These are phyloP conservation scores for Leccinellum albellum DNA, from an alignment of 768 basidiomycete genomes.

Conservation along the genomic window DNA sequence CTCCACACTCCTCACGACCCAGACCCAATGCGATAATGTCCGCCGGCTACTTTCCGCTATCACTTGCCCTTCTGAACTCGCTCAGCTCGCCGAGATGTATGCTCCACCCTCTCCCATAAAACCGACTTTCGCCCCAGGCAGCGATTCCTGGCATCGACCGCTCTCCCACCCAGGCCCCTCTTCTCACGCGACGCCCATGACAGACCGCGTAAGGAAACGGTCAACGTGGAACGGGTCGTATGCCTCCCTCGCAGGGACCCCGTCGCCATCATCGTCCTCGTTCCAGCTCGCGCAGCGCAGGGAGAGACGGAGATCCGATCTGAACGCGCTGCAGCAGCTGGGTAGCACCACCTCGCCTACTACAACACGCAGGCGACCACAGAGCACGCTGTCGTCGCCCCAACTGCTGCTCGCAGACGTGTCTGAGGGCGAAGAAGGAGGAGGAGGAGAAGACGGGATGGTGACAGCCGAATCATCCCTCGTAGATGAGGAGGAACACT, in stretches of 20 bases:
- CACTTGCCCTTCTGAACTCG: slow-evolving; percentile 65
- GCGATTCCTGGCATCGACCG: slow-evolving; percentile 35
- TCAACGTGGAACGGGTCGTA: slow-evolving; percentile 77
- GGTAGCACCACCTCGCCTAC: slow-evolving; percentile 16
- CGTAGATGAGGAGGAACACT: slow-evolving; percentile 27
- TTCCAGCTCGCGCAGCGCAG: slow-evolving; percentile 40
- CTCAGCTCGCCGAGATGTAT: slow-evolving; percentile 85
- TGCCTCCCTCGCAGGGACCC: slow-evolving; percentile 46
- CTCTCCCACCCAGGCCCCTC: slow-evolving; percentile 40
- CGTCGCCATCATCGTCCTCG: slow-evolving; percentile 24
- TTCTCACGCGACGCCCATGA: slow-evolving; percentile 14
- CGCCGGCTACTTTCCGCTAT: slow-evolving; percentile 76
- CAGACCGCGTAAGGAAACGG: slow-evolving; percentile 45
- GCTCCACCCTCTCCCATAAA: slow-evolving; percentile 66
- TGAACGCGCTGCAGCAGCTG: slow-evolving; percentile 43
- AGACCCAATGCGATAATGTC: slow-evolving; percentile 78
- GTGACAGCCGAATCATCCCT: slow-evolving; percentile 17
- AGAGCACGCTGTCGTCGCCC: slow-evolving; percentile 42
- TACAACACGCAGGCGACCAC: slow-evolving; percentile 26
- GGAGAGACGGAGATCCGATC: slow-evolving; percentile 54
- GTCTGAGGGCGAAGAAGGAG: slow-evolving; percentile 24
- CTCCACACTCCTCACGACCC: slow-evolving; percentile 70
- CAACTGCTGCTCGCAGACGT: slow-evolving; percentile 33
- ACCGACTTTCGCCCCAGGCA: slow-evolving; percentile 22
- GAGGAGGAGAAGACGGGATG: slow-evolving; percentile 34